Percentiles rank a stretch among this genome's conserved stretches.
phyloP scores from a whole-genome alignment of 2,329 filamentous ascomycete genomes.

The Parastagonospora avenae region DNA sequence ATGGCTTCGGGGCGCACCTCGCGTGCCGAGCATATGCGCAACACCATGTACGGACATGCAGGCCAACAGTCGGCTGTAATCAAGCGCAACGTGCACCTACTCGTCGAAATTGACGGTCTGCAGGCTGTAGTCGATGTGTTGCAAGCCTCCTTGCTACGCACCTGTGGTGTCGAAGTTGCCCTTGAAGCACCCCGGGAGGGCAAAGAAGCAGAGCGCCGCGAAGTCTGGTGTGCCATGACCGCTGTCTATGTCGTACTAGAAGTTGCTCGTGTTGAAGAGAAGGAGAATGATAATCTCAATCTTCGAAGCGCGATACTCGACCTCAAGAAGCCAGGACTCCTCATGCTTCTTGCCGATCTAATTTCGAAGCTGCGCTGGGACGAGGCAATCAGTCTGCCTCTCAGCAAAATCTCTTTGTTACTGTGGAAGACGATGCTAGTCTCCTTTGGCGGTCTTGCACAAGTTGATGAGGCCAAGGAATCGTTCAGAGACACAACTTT shows the following conservation, averaged over 20 bases:
- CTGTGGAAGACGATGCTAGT: constrained; percentile 92
- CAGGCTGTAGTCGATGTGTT: constrained; percentile 48
- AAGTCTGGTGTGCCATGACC: constrained; percentile 57
- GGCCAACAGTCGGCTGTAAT: constrained; percentile 53
- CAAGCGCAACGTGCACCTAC: constrained; percentile 49
- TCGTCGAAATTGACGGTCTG: constrained; percentile 50
- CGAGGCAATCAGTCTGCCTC: constrained; percentile 63
- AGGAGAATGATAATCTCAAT: constrained; percentile 56
- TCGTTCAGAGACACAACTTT: constrained; percentile 66
- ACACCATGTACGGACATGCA: constrained; percentile 36
- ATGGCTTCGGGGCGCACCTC: constrained; percentile 17
- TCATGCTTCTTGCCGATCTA: constrained; percentile 73
- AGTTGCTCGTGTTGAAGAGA: constrained; percentile 46
- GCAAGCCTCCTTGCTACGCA: constrained; percentile 38
- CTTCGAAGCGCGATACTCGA: constrained; percentile 45
- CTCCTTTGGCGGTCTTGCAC: constrained; percentile 77
- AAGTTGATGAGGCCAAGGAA: constrained; percentile 75
- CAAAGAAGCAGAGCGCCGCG: constrained; percentile 47
- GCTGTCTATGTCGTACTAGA: constrained; percentile 57
- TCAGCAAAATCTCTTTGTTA: constrained; percentile 68
- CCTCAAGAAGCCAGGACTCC: constrained; percentile 62
- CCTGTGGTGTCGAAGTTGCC: constrained; percentile 33
- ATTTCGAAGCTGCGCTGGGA: constrained; percentile 61
- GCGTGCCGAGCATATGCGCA: constrained; percentile 6
- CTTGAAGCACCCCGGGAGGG: constrained; percentile 35